phyloP scores from a whole-genome alignment of 1,284 basidiomycete species.

The Rhodotorula sp. region DNA sequence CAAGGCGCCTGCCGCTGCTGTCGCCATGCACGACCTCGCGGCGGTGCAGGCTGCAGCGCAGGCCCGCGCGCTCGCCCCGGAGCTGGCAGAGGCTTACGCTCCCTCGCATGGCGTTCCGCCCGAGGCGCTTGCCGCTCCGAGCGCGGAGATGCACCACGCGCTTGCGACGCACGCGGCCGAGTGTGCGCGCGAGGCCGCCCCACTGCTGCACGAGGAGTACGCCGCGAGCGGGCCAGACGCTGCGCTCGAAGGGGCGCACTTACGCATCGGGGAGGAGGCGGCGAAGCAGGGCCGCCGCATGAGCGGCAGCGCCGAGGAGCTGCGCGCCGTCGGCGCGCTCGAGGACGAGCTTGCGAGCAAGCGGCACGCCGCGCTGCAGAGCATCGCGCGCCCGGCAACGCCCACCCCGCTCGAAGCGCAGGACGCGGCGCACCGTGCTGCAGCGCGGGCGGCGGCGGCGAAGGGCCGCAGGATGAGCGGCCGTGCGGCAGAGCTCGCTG shows the following conservation, averaged over 20 bases:
- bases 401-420: too few species aligned
- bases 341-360: neutral
- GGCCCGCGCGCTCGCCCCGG: neutral
- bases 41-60: neutral
- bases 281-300: too few species aligned
- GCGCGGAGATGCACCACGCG: neutral
- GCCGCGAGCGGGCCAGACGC: neutral
- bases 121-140: too few species aligned
- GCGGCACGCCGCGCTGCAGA: too few species aligned
- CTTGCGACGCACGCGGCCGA: neutral
- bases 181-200: neutral
- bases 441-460: too few species aligned
- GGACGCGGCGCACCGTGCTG: too few species aligned
- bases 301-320: neutral
- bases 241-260: neutral
- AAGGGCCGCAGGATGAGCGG: too few species aligned
- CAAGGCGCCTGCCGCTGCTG: neutral
- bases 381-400: too few species aligned
- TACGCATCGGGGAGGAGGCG: too few species aligned
- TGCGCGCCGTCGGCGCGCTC: neutral
- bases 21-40: neutral
- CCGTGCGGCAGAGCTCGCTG: too few species aligned
- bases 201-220: neutral
- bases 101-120: neutral
- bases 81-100: neutral